Percentiles rank a stretch among this genome's conserved stretches.
Conservation (phyloP, 169 alveolate genomes). For the Theileria orientalis region DNA sequence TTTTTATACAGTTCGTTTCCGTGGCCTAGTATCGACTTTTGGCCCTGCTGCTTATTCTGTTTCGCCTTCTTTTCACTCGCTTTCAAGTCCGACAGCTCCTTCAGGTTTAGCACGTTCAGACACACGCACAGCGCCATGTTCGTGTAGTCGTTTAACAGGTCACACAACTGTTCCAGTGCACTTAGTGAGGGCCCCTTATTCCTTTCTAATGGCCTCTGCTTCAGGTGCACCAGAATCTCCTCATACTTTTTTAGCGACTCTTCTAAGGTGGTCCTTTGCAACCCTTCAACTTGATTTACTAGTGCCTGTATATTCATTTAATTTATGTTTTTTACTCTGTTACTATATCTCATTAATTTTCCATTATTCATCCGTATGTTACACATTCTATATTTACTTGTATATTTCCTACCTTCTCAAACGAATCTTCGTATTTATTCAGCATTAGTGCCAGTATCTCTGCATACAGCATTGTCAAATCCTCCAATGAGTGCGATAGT, state of each 20-base stretch:
- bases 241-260: conserved; percentile 5
- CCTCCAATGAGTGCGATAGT: conserved; percentile 23
- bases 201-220: no score
- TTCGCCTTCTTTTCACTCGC: conserved; percentile 3
- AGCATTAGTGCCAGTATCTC: conserved; percentile 12
- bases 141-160: conserved; percentile 22
- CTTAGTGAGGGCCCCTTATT: not conserved
- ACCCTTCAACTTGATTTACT: not conserved
- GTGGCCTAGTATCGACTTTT: conserved; percentile 45
- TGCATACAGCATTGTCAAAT: conserved; percentile 9
- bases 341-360: no score
- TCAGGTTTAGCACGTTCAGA: conserved; percentile 18
- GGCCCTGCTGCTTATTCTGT: conserved; percentile 7
- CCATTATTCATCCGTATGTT: not conserved
- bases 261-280: not conserved
- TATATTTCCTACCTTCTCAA: conserved; percentile 5
- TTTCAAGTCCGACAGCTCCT: conserved; percentile 9
- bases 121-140: conserved; percentile 17
- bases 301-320: not conserved
- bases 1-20: conserved; percentile 33
- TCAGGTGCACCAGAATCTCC: not conserved
- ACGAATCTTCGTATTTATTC: not conserved
- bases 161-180: conserved; percentile 10
- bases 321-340: no score
- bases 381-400: not conserved